These are phyloP conservation scores for Penicillium roqueforti DNA, from an alignment of 495 filamentous ascomycete genomes.

Conservation along the genomic window DNA sequence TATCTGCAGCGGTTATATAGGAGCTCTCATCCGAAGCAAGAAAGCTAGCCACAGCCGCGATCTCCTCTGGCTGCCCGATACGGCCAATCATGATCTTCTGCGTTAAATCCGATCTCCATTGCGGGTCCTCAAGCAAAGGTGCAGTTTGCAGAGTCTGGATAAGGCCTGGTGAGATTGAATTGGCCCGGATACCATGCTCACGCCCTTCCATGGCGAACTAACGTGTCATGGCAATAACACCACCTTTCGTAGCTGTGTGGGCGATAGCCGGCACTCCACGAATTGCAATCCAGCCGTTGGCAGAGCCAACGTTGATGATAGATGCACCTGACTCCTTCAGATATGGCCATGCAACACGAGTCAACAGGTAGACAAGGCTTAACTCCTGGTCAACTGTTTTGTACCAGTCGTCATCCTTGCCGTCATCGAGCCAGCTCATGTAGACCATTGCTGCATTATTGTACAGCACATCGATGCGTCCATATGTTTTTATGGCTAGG, in stretches of 20 bases:
- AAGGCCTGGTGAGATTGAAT: background rate
- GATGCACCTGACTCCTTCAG: background rate
- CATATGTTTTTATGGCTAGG: background rate
- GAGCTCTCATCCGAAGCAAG: slow-evolving; percentile 85
- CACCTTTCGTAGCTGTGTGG: slow-evolving; percentile 2
- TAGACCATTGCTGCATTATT: background rate
- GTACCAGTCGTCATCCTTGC: background rate
- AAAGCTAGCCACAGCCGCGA: slow-evolving; percentile 87
- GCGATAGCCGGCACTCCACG: background rate
- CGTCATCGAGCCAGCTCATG: background rate
- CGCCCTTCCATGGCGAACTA: slow-evolving; percentile 5
- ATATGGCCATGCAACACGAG: background rate
- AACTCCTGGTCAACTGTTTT: background rate
- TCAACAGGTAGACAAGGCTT: background rate
- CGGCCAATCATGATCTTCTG: slow-evolving; percentile 46
- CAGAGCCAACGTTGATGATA: background rate
- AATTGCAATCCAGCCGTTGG: background rate
- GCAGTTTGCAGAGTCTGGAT: background rate
- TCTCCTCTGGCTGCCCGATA: slow-evolving; percentile 92
- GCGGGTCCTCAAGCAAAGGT: background rate
- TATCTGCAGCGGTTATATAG: slow-evolving; percentile 84
- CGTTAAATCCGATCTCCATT: background rate
- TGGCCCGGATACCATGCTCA: background rate
- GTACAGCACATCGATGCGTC: background rate
- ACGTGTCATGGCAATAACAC: slow-evolving; percentile 5